phyloP scores from a whole-genome alignment of 208 protist species.

The Giardia duodenalis region DNA sequence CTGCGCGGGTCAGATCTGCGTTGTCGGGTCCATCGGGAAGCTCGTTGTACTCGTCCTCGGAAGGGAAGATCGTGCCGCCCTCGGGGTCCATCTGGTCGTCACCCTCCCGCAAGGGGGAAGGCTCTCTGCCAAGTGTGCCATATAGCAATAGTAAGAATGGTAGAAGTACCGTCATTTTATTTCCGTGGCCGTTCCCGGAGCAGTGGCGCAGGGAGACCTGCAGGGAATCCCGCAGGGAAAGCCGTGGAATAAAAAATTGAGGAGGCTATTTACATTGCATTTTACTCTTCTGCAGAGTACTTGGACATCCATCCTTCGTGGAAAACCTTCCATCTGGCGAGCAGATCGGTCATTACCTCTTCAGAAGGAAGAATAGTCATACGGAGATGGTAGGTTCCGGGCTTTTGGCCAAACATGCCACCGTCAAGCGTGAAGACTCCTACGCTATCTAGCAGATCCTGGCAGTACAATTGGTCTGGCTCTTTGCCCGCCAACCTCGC shows the following conservation, averaged over 20 bases:
- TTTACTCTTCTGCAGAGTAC: too few species aligned
- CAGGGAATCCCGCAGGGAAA: too few species aligned
- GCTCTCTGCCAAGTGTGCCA: too few species aligned
- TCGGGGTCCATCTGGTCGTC: too few species aligned
- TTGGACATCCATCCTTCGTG: constrained; percentile 57
- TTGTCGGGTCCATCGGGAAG: neutral
- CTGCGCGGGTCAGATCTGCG: neutral
- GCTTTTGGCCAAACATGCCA: constrained; percentile 49
- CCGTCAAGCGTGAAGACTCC: constrained; percentile 64
- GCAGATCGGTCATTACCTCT: constrained; percentile 66
- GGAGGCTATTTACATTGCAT: too few species aligned
- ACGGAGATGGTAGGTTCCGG: constrained; percentile 88
- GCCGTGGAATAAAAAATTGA: too few species aligned
- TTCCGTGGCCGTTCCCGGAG: too few species aligned
- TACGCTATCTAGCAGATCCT: constrained; percentile 75
- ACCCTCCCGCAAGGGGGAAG: too few species aligned
- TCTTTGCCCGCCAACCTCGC: constrained; percentile 54
- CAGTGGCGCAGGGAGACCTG: too few species aligned
- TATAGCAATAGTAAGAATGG: too few species aligned
- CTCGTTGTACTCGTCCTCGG: neutral
- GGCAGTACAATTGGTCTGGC: constrained; percentile 77
- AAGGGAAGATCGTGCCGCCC: neutral
- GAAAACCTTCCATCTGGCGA: constrained; percentile 50
- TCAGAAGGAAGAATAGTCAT: constrained; percentile 91
- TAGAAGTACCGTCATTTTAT: too few species aligned